Percentiles rank a stretch among this genome's conserved stretches.
Conservation (phyloP, 2,329 filamentous ascomycete genomes). For the Ophiostoma pallidulum region DNA sequence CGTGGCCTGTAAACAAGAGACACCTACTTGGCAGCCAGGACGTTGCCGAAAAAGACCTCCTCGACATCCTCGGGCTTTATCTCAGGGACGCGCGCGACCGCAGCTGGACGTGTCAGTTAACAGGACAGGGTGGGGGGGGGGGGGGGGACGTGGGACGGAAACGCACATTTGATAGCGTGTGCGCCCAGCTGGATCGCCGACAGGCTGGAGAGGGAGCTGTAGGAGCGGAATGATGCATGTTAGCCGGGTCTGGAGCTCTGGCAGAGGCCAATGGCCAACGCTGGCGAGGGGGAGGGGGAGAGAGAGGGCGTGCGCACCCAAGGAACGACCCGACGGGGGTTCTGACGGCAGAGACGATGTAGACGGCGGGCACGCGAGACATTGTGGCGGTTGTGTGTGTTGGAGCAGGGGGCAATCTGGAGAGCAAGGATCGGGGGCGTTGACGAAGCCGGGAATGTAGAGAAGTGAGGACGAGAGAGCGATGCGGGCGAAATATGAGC, state of each 20-base stretch:
- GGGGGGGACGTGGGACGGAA: neutral
- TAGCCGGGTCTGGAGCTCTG: neutral
- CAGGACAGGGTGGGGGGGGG: neutral
- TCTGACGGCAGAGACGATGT: slow-evolving; percentile 86
- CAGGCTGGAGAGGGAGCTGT: slow-evolving; percentile 78
- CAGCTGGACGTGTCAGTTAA: slow-evolving; percentile 36
- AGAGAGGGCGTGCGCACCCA: slow-evolving; percentile 63
- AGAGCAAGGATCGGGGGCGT: neutral
- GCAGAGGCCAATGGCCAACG: neutral
- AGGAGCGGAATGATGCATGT: too few species aligned
- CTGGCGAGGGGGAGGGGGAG: slow-evolving; percentile 1
- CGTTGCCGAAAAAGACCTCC: slow-evolving; percentile 97
- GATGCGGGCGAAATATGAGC: slow-evolving; percentile 1
- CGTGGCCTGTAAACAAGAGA: neutral
- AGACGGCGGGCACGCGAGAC: slow-evolving; percentile 76
- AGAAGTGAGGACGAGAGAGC: neutral
- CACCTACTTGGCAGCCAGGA: slow-evolving; percentile 82
- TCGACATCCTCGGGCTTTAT: slow-evolving; percentile 86
- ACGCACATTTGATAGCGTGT: slow-evolving; percentile 80
- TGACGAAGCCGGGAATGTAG: neutral
- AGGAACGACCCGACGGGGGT: slow-evolving; percentile 93
- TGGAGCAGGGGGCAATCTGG: neutral
- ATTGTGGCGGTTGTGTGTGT: slow-evolving; percentile 38
- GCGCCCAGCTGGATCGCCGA: slow-evolving; percentile 80
- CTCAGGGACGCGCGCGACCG: slow-evolving; percentile 74